Conservation (phyloP, 2,329 filamentous ascomycete genomes). For the Diplodia mutila region DNA sequence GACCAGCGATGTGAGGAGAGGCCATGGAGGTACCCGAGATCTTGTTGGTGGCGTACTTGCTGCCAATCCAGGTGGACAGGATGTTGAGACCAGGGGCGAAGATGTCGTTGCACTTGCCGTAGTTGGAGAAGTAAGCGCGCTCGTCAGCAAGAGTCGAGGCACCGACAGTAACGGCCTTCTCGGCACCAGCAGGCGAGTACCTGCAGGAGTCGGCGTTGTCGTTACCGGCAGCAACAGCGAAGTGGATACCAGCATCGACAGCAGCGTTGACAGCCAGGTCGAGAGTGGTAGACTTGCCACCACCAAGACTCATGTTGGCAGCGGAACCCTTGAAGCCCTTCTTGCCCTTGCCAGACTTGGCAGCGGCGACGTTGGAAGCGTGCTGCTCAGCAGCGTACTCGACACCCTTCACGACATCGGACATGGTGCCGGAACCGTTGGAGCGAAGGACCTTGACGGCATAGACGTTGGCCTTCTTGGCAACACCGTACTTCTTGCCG, state of each 20-base stretch:
- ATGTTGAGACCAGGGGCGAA: constrained; percentile 98
- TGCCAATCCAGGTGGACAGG: constrained; percentile 97
- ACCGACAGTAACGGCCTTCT: constrained; percentile 92
- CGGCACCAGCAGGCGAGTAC: constrained; percentile 94
- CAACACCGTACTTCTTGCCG: constrained; percentile 98
- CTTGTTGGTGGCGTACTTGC: constrained; percentile 94
- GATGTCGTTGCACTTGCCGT: constrained; percentile 98
- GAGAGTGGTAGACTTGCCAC: constrained; percentile 91
- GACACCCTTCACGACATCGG: constrained; percentile 97
- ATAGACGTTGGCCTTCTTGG: constrained; percentile 96
- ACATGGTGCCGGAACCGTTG: constrained; percentile 98
- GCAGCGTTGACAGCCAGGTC: constrained; percentile 94
- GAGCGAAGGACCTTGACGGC: constrained; percentile 98
- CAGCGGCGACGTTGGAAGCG: constrained; percentile 71
- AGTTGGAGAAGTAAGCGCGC: constrained; percentile 99
- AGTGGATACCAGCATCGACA: constrained; percentile 90
- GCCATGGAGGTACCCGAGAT: constrained; percentile 99
- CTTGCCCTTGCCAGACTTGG: constrained; percentile 83
- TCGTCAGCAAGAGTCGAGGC: constrained; percentile 91
- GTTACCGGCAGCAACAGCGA: constrained; percentile 96
- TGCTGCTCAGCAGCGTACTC: constrained; percentile 89
- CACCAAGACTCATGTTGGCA: constrained; percentile 99
- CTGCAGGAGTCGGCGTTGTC: constrained; percentile 99
- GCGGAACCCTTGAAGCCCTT: constrained; percentile 99
- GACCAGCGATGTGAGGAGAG: constrained; percentile 93